Conservation (phyloP, 768 basidiomycete genomes). For the Kwoniella botswanensis region DNA sequence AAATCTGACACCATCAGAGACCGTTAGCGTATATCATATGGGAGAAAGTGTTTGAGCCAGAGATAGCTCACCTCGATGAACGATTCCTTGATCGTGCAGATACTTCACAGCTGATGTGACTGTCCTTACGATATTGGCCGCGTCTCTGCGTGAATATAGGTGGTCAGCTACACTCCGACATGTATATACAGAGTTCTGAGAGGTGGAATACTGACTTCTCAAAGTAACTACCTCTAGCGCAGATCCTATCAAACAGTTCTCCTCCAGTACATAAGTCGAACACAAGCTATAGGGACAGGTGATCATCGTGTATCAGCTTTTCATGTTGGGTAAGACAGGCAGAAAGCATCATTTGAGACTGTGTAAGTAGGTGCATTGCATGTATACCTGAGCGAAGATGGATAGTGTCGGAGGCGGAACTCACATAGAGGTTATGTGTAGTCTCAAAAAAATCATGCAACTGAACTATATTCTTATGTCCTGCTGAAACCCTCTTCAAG, state of each 20-base stretch:
- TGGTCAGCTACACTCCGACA: not conserved
- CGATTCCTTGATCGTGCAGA: slow-evolving; percentile 88
- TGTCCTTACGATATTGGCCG: slow-evolving; percentile 82
- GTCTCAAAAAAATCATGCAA: slow-evolving; percentile 98
- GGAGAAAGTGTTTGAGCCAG: not conserved
- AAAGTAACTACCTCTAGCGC: slow-evolving; percentile 94
- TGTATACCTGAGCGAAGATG: no score
- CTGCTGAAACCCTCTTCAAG: slow-evolving; percentile 88
- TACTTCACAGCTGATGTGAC: slow-evolving; percentile 87
- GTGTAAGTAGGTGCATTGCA: not conserved
- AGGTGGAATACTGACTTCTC: slow-evolving; percentile 69
- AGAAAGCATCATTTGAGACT: not conserved
- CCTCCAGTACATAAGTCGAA: slow-evolving; percentile 98
- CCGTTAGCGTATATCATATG: not conserved
- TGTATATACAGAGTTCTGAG: not conserved
- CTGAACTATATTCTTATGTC: slow-evolving; percentile 87
- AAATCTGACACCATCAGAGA: slow-evolving; percentile 65
- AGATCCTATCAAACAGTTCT: slow-evolving; percentile 98
- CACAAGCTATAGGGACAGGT: slow-evolving; percentile 65
- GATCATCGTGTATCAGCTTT: slow-evolving; percentile 47
- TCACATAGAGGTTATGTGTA: slow-evolving; percentile 72
- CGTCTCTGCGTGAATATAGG: slow-evolving; percentile 67
- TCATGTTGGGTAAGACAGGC: not conserved
- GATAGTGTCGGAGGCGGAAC: no score
- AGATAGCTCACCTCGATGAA: slow-evolving; percentile 73